Evolutionary conservation across 768 basidiomycete species (phyloP).

Genomic region (Suillus brevipes): DNA sequence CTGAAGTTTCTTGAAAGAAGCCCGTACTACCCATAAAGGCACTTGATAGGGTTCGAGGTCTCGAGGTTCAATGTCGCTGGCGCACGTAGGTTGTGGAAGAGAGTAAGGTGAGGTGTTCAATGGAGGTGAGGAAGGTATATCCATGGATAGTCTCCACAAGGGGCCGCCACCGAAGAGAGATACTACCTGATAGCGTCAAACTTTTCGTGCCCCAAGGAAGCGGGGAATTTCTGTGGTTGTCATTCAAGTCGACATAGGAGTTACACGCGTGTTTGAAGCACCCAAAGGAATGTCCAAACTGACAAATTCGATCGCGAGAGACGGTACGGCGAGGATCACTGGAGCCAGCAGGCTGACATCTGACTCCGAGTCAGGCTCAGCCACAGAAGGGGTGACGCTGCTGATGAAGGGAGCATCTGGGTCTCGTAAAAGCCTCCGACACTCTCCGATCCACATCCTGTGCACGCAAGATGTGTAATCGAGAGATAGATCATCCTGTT

Average conservation of each 20-base stretch:
- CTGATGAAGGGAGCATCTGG: not conserved
- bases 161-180: slow-evolving; percentile 32
- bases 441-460: slow-evolving; percentile 38
- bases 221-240: slow-evolving; percentile 23
- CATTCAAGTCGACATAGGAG: not conserved
- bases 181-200: slow-evolving; percentile 35
- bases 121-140: slow-evolving; percentile 31
- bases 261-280: slow-evolving; percentile 19
- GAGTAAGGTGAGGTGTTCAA: slow-evolving; percentile 39
- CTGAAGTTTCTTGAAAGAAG: slow-evolving; percentile 29
- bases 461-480: slow-evolving; percentile 35
- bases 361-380: not conserved
- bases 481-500: slow-evolving; percentile 26
- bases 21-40: slow-evolving; percentile 22
- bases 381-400: not conserved
- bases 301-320: slow-evolving; percentile 34
- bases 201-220: slow-evolving; percentile 17
- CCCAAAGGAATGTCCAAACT: slow-evolving; percentile 39
- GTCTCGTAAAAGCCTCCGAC: slow-evolving; percentile 24
- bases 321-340: slow-evolving; percentile 3
- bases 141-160: slow-evolving; percentile 33
- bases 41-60: not conserved
- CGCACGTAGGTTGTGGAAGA: not conserved
- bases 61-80: not conserved
- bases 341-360: slow-evolving; percentile 22